Percentiles rank a stretch among this genome's conserved stretches.
Conservation (phyloP, 345 rosid species). For the Erodium maritimum region DNA sequence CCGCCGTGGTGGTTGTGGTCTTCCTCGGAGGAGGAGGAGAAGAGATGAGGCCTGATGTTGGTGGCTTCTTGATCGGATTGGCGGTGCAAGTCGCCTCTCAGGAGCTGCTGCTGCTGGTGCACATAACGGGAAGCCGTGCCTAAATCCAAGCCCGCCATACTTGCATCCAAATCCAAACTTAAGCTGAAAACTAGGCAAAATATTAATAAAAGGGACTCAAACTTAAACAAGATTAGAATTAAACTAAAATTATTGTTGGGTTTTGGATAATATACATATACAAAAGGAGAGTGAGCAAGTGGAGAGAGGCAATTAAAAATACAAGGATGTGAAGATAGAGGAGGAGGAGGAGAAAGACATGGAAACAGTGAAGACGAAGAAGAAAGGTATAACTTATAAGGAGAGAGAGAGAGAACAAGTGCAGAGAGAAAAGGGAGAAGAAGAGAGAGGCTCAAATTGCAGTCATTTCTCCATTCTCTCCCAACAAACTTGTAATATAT, state of each 20-base stretch:
- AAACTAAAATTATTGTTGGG: slow-evolving; percentile 2
- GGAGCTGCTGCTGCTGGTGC: slow-evolving; percentile 54
- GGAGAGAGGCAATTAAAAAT: no score
- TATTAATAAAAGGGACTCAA: slow-evolving; percentile 11
- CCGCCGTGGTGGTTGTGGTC: slow-evolving; percentile 21
- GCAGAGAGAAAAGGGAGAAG: no score
- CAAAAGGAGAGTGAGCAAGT: no score
- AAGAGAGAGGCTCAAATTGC: no score
- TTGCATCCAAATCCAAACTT: slow-evolving; percentile 22
- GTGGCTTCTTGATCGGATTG: no score
- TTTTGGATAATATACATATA: no score
- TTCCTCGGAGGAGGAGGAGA: slow-evolving; percentile 11
- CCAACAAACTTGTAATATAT: no score
- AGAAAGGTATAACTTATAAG: neutral
- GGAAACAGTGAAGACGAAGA: neutral
- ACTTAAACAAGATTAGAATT: slow-evolving; percentile 17
- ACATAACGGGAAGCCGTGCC: slow-evolving; percentile 40
- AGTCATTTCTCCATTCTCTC: no score
- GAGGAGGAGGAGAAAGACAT: slow-evolving; percentile 8
- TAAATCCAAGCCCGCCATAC: slow-evolving; percentile 61
- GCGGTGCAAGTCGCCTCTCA: slow-evolving; percentile 26
- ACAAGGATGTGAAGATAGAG: slow-evolving; percentile 11
- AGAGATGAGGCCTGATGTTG: slow-evolving; percentile 21
- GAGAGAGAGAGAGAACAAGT: slow-evolving; percentile 11
- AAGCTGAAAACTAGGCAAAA: slow-evolving; percentile 17